Evolutionary conservation across 148 eudicot species (phyloP), one percentile per base, ranked within the genome.

Genomic region (Oxyria digyna): DNA sequence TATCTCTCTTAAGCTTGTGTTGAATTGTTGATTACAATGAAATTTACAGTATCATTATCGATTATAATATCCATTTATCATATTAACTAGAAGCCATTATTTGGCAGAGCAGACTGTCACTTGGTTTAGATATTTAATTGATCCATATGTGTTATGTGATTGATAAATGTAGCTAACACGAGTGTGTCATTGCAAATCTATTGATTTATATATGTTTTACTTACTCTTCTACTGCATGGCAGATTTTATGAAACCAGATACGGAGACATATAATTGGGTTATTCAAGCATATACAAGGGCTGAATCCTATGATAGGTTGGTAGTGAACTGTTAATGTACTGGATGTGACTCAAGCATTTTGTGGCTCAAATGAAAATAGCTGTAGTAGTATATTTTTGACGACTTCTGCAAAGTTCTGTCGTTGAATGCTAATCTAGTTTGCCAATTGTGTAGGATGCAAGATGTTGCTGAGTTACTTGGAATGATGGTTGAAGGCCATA

Each of bases 231-330:
- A 65, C 74, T 74, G 68, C 71, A 75, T 83, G 73, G 71, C 88
- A 94, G 99, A 80, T 72, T 82, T 75, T 77, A 88, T 94, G 99
- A 94, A 87, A 77, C 99, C 99, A 46, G 87, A 94, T 77, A 80
- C 99, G 42, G 99, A 94, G 82, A 81, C 99, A 42, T 94, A 94
- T 78, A 94, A 90, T 79, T 90, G 96, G 96, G 92, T 94, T 73
- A 90, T 94, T 78, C 97, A 94, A 81, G 99, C 99, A 65, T 94
- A 88, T 79, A 94, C 99, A 40, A 86, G 99, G 78, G 97, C 97
- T 24, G 97, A 94, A 73, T 84, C 96, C 37, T 94, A 91, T 79
- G 97, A 94, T 62, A 86, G 99, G 99, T 59, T 87, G 70, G 71
- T 74, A 67, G 27, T 66, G 68, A 64, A 29, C 42, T 15, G n/a